Conservation (phyloP, 2,329 filamentous ascomycete species). For the Tolypocladium inflatum region DNA sequence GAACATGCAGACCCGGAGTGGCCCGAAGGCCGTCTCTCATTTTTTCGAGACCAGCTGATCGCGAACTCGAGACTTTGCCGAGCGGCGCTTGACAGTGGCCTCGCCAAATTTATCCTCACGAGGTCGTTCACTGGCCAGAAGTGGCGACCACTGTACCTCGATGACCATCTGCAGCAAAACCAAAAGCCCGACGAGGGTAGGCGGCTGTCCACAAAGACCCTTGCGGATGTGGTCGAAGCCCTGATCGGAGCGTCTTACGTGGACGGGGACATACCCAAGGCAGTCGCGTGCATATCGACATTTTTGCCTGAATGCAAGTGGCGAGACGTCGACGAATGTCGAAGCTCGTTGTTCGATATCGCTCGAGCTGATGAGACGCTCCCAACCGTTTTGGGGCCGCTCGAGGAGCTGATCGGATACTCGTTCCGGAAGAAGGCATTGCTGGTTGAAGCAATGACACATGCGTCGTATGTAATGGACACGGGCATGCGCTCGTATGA, state of each 20-base stretch:
- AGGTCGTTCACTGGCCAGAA: conserved; percentile 57
- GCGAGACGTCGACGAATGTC: conserved; percentile 32
- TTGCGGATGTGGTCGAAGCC: conserved; percentile 83
- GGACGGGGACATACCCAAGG: conserved; percentile 56
- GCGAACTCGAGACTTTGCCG: conserved; percentile 64
- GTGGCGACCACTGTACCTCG: conserved; percentile 60
- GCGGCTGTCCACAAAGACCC: conserved; percentile 60
- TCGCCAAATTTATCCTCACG: conserved; percentile 66
- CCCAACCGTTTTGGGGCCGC: conserved; percentile 29
- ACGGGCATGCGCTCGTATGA: conserved; percentile 41
- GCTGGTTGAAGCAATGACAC: conserved; percentile 72
- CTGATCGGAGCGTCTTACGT: conserved; percentile 68
- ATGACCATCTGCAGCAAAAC: conserved; percentile 18
- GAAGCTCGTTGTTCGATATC: conserved; percentile 31
- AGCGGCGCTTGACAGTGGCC: conserved; percentile 50
- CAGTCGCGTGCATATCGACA: conserved; percentile 51
- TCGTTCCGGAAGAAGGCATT: conserved; percentile 58
- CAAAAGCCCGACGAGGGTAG: conserved; percentile 14
- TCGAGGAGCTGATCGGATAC: conserved; percentile 64
- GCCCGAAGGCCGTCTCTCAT: conserved; percentile 69
- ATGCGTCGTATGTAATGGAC: conserved; percentile 50
- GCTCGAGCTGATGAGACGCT: conserved; percentile 25
- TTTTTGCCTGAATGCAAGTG: conserved; percentile 55
- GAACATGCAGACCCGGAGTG: conserved; percentile 46
- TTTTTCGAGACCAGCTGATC: conserved; percentile 59